Evolutionary conservation across 2,329 filamentous ascomycete genomes (phyloP), one percentile per base, ranked within the genome.

Genomic region (Microcyclosporella mali): DNA sequence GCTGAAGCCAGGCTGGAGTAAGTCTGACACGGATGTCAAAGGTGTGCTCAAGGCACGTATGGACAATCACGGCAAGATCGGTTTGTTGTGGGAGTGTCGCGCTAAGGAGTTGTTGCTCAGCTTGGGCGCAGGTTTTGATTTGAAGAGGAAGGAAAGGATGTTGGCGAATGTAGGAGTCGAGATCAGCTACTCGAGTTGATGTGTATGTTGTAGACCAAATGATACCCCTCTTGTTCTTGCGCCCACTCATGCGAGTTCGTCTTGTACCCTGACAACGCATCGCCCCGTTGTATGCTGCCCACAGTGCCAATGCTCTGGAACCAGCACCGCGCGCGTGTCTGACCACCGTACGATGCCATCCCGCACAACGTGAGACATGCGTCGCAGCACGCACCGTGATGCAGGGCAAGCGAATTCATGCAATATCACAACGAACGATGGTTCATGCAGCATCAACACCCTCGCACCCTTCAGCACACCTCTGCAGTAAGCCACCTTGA

Each of bases 91-190:
- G 90, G 90, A 97, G 64, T 89, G 90, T 2, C 77, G 88, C 41
- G 78, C 94, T 46, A 95, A 97, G 70, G 90, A 94, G 53, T 70
- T 98, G 46, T 74, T 98, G 44, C 94, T 97, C 63, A 94, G 88
- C 56, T 74, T 95, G 32, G 92, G 92, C 8, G 87, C 88, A 44
- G 86, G 81, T 38, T 79, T 98, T 42, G 88, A 94, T 61, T 73
- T 92, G 58, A 81, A 79, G 58, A 80, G 78, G 57, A 72, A 81
- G 51, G 85, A 89, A 61, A 82, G 85, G 58, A 83, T 87, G 30
- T 84, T 92, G 59, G 77, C 84, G 49, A 84, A 79, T 4, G 71
- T 92, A 43, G 86, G 86, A 10, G 65, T 92, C 43, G 85, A 90
- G 66, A 72, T 92, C 33, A 85, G 89, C 61, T 92, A 88, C 66